phyloP scores from a whole-genome alignment of 257 asterid species.

The Ehretia macrophylla region DNA sequence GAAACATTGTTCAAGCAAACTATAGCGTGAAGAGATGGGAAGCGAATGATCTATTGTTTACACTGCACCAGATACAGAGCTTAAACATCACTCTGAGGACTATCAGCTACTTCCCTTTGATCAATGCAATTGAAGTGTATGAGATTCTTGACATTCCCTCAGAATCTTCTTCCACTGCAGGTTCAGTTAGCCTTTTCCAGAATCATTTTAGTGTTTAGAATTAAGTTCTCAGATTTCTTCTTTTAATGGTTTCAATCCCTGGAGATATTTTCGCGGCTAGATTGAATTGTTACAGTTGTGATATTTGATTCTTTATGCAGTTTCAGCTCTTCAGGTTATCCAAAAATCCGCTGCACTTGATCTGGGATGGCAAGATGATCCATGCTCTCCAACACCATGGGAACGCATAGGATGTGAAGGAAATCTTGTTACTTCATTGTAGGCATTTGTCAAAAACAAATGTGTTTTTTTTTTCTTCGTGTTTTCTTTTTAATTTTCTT shows the following conservation, averaged over 20 bases:
- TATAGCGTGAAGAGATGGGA: constrained; percentile 63
- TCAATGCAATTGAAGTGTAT: constrained; percentile 86
- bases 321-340: constrained; percentile 89
- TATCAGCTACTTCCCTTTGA: constrained; percentile 60
- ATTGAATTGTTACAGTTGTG: background rate
- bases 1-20: constrained; percentile 45
- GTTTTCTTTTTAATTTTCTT: background rate
- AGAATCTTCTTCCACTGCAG: constrained; percentile 87
- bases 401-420: constrained; percentile 78
- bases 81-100: constrained; percentile 74
- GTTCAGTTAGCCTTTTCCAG: constrained; percentile 20
- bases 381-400: constrained; percentile 88
- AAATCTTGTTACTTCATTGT: constrained; percentile 79
- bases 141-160: constrained; percentile 67
- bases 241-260: background rate
- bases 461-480: background rate
- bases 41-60: constrained; percentile 45
- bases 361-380: constrained; percentile 89
- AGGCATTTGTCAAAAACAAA: constrained; percentile 20
- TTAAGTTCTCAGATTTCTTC: too few species aligned
- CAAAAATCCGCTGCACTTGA: constrained; percentile 66
- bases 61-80: constrained; percentile 46
- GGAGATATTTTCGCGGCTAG: too few species aligned
- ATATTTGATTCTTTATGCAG: constrained; percentile 28
- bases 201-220: background rate